phyloP scores from a whole-genome alignment of 2,329 filamentous ascomycete genomes.

The Fusarium denticulatum region DNA sequence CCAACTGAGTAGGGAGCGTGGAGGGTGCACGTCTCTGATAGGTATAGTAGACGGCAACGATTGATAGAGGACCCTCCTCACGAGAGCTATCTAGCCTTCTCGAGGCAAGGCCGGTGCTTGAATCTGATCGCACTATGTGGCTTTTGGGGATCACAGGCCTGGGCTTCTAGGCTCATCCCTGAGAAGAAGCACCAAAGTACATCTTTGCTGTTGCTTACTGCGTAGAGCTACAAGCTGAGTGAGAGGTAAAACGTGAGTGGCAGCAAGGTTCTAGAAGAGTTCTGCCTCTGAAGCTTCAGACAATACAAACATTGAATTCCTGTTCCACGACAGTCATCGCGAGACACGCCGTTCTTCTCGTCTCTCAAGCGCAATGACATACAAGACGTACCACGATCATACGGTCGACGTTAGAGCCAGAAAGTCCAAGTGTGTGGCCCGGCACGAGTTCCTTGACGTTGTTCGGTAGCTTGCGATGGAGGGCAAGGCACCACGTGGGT shows the following conservation, averaged over 20 bases:
- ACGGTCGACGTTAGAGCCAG: conserved; percentile 33
- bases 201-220: not conserved
- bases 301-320: conserved; percentile 10
- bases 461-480: conserved; percentile 32
- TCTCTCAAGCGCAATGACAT: conserved; percentile 23
- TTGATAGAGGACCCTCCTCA: conserved; percentile 32
- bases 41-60: conserved; percentile 38
- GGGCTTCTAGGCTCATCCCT: conserved; percentile 37
- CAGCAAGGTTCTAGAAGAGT: conserved; percentile 32
- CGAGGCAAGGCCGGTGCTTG: conserved; percentile 33
- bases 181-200: conserved; percentile 11
- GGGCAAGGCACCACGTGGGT: conserved; percentile 40
- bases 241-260: not conserved
- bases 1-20: conserved; percentile 16
- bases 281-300: conserved; percentile 22
- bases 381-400: conserved; percentile 41
- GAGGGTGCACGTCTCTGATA: conserved; percentile 26
- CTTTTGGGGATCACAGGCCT: conserved; percentile 43
- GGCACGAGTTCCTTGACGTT: conserved; percentile 20
- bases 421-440: conserved; percentile 10
- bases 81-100: conserved; percentile 31
- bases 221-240: conserved; percentile 8
- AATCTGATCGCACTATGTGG: conserved; percentile 44
- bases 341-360: not conserved
- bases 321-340: not conserved